These are phyloP conservation scores for Pseudopithomyces maydicus DNA, from an alignment of 2,329 filamentous ascomycete genomes.

Conservation along the genomic window DNA sequence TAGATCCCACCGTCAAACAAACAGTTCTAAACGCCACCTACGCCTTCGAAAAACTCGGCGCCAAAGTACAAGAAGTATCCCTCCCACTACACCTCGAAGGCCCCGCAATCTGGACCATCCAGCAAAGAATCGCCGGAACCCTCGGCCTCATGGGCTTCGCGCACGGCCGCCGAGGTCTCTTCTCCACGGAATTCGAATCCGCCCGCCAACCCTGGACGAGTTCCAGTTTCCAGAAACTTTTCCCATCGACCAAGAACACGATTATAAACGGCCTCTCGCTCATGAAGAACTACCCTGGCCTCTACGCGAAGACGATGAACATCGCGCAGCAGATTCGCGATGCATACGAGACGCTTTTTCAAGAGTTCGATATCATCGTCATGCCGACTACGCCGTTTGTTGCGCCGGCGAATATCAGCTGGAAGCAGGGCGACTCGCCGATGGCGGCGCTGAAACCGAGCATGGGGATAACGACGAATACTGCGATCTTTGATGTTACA, in stretches of 20 bases:
- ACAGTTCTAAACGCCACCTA: constrained; percentile 48
- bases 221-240: constrained; percentile 55
- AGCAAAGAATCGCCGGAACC: constrained; percentile 51
- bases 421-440: constrained; percentile 32
- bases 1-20: constrained; percentile 47
- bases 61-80: constrained; percentile 46
- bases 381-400: constrained; percentile 47
- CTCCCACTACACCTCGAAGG: constrained; percentile 45
- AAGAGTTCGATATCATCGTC: constrained; percentile 47
- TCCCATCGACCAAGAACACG: constrained; percentile 55
- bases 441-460: constrained; percentile 33
- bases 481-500: constrained; percentile 36
- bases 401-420: constrained; percentile 26
- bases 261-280: constrained; percentile 50
- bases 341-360: constrained; percentile 44
- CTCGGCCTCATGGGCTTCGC: constrained; percentile 43
- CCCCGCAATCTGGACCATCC: constrained; percentile 43
- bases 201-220: constrained; percentile 55
- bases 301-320: constrained; percentile 51
- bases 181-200: constrained; percentile 44
- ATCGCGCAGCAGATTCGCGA: constrained; percentile 46
- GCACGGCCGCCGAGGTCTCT: constrained; percentile 26
- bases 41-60: constrained; percentile 52
- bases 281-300: constrained; percentile 41
- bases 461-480: constrained; percentile 36